A percentile compares a stretch with the other conserved stretches of the same genome.
Evolutionary conservation across 2,329 filamentous ascomycete species (phyloP).

Genomic region (Emmonsia crescens): DNA sequence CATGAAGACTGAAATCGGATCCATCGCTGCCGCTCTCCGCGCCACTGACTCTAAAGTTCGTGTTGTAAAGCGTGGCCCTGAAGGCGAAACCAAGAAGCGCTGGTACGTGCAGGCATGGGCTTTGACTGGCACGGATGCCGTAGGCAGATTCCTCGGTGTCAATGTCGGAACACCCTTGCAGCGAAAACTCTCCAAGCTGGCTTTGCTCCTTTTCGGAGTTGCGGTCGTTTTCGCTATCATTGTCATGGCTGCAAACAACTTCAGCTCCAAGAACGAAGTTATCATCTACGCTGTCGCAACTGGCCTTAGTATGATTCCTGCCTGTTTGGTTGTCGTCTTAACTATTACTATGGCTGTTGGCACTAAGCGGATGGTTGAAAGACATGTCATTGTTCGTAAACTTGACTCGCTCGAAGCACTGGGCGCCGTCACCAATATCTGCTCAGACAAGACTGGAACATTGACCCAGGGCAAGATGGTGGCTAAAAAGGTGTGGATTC

Average conservation of each 20-base stretch:
- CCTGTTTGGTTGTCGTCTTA: conserved; percentile 52
- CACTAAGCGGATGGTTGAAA: conserved; percentile 47
- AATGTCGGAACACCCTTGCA: conserved; percentile 60
- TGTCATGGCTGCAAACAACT: conserved; percentile 54
- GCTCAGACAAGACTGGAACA: conserved; percentile 50
- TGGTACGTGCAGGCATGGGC: conserved; percentile 43
- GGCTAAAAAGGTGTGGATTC: conserved; percentile 49
- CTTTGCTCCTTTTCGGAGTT: conserved; percentile 54
- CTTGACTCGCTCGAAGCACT: conserved; percentile 49
- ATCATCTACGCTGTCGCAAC: conserved; percentile 55
- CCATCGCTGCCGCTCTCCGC: conserved; percentile 54
- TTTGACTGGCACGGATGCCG: conserved; percentile 45
- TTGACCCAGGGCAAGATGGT: conserved; percentile 56
- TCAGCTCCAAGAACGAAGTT: conserved; percentile 45
- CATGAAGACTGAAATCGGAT: conserved; percentile 53
- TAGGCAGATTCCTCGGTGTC: conserved; percentile 55
- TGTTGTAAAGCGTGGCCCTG: conserved; percentile 41
- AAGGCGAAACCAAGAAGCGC: conserved; percentile 41
- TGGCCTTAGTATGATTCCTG: conserved; percentile 51
- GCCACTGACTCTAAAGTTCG: conserved; percentile 45
- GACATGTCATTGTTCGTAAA: conserved; percentile 49
- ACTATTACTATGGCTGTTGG: conserved; percentile 58
- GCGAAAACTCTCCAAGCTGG: conserved; percentile 56
- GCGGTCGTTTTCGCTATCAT: conserved; percentile 60
- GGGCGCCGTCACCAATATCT: conserved; percentile 51